Conservation (phyloP, 305 asterid species). For the Fraxinus velutina region DNA sequence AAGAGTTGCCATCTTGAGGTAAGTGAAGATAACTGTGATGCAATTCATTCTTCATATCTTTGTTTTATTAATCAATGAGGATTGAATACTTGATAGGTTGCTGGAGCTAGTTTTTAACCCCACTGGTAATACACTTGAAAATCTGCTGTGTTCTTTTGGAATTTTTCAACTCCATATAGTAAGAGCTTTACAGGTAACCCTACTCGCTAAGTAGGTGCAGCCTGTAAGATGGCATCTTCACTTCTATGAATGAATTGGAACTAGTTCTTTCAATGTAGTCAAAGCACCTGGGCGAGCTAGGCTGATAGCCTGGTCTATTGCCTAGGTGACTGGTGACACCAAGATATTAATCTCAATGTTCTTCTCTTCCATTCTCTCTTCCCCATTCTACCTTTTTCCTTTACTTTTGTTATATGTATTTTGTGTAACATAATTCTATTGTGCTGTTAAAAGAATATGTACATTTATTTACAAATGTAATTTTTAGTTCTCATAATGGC, state of each 20-base stretch:
- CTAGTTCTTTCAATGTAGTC: neutral
- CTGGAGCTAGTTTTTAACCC: neutral
- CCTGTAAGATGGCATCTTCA: neutral
- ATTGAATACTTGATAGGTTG: constrained; percentile 1
- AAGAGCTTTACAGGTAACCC: neutral
- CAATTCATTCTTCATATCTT: neutral
- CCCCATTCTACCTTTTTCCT: neutral
- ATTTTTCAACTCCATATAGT: neutral
- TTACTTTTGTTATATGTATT: neutral
- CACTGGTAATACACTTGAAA: neutral
- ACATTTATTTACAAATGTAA: neutral
- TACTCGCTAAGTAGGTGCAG: neutral
- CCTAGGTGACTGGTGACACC: neutral
- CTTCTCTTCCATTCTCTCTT: neutral
- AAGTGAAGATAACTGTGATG: neutral
- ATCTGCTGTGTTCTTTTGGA: neutral
- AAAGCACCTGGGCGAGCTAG: neutral
- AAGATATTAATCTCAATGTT: neutral
- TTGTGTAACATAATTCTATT: neutral
- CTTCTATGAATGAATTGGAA: neutral
- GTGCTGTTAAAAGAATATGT: neutral
- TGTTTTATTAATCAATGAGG: neutral
- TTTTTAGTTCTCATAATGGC: neutral
- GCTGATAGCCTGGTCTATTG: neutral
- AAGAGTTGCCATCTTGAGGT: constrained; percentile 1